Conservation (phyloP, 352 stramenopile genomes). For the Globisporangium cylindrosporum region DNA sequence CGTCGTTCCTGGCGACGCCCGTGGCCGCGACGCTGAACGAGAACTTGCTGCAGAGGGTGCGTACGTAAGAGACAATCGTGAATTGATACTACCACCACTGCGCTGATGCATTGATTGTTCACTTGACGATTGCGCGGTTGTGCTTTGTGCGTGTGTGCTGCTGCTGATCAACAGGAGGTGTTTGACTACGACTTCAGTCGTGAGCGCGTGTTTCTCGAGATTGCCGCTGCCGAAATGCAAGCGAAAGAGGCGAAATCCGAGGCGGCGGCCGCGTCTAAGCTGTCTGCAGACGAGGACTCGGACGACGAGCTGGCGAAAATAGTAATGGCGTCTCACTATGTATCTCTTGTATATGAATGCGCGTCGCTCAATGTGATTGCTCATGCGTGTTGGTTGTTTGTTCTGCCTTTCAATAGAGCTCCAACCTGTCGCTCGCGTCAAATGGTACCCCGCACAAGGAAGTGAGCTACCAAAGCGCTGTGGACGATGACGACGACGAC, state of each 20-base stretch:
- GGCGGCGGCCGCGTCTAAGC: constrained; percentile 29
- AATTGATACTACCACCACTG: too few species aligned
- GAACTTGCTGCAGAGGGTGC: constrained; percentile 57
- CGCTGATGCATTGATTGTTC: too few species aligned
- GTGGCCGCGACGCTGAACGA: constrained; percentile 44
- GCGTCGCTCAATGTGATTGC: not conserved
- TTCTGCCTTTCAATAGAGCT: constrained; percentile 19
- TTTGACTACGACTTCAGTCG: constrained; percentile 77
- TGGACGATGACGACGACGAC: constrained; percentile 54
- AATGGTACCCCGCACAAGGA: constrained; percentile 26
- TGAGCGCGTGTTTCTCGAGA: constrained; percentile 67
- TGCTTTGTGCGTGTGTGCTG: too few species aligned
- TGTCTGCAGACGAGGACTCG: constrained; percentile 11
- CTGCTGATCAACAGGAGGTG: constrained; percentile 35
- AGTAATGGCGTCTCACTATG: constrained; percentile 20
- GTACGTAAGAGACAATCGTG: not conserved
- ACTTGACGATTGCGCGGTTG: too few species aligned
- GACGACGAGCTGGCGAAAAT: constrained; percentile 39
- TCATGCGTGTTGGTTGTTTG: not conserved
- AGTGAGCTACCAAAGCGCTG: constrained; percentile 22
- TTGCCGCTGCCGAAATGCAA: constrained; percentile 53
- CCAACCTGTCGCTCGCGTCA: constrained; percentile 41
- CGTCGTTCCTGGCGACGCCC: constrained; percentile 37
- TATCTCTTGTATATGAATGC: not conserved
- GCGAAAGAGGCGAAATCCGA: constrained; percentile 23